Evolutionary conservation across 768 basidiomycete species (phyloP).

Genomic region (Russula emetica): DNA sequence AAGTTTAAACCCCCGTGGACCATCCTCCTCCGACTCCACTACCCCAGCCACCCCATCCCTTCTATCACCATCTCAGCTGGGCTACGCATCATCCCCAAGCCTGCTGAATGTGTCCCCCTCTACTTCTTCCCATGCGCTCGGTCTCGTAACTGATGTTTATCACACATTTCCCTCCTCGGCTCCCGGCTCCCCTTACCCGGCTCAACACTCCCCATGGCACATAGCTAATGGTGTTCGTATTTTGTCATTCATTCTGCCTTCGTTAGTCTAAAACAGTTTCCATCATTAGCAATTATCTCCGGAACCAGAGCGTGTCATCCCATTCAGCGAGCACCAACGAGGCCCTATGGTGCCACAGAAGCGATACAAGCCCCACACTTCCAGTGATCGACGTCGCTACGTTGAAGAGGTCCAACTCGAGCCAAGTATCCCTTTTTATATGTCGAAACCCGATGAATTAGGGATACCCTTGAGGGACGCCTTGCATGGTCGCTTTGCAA

Average conservation of each 20-base stretch:
- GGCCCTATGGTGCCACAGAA: slow-evolving; percentile 53
- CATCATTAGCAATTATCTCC: slow-evolving; percentile 5
- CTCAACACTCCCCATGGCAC: background rate
- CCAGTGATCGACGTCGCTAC: slow-evolving; percentile 70
- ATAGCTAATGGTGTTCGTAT: slow-evolving; percentile 8
- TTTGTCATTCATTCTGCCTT: background rate
- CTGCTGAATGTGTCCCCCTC: slow-evolving; percentile 15
- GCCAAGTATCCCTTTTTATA: slow-evolving; percentile 59
- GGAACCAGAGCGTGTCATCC: slow-evolving; percentile 21
- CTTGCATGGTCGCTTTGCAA: slow-evolving; percentile 53
- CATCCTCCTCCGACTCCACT: slow-evolving; percentile 14
- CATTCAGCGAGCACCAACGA: slow-evolving; percentile 31
- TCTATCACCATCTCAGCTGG: slow-evolving; percentile 21
- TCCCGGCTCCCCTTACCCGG: slow-evolving; percentile 19
- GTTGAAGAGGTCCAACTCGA: slow-evolving; percentile 66
- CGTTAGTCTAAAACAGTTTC: slow-evolving; percentile 3
- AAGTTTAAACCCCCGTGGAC: slow-evolving; percentile 2
- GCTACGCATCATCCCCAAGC: slow-evolving; percentile 25
- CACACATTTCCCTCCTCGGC: background rate
- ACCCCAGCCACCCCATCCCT: slow-evolving; percentile 24
- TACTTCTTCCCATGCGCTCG: slow-evolving; percentile 12
- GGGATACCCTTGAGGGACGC: slow-evolving; percentile 65
- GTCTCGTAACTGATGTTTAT: background rate
- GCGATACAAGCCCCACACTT: slow-evolving; percentile 73
- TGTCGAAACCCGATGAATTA: slow-evolving; percentile 48